Evolutionary conservation across 495 filamentous ascomycete genomes (phyloP).

Genomic region (Penicillium arizonense): DNA sequence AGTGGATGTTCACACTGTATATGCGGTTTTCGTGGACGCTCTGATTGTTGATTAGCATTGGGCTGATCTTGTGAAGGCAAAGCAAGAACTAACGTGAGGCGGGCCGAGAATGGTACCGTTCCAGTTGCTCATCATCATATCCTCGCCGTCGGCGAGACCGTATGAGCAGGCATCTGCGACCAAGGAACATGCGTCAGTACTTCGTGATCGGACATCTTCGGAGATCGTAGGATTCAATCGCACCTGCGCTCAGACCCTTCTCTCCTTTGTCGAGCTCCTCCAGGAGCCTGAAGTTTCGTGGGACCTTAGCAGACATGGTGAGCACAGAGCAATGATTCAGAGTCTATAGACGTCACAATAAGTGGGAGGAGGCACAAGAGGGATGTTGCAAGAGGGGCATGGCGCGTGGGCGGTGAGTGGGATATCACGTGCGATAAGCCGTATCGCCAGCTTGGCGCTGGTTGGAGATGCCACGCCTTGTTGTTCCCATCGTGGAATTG

Average conservation of each 20-base stretch:
- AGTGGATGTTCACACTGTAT: slow-evolving; percentile 97
- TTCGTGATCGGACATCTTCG: not conserved
- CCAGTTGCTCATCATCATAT: slow-evolving; percentile 98
- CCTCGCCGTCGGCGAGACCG: slow-evolving; percentile 90
- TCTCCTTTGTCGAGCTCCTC: slow-evolving; percentile 99
- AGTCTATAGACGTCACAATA: slow-evolving; percentile 1
- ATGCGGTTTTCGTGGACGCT: slow-evolving; percentile 97
- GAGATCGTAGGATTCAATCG: slow-evolving; percentile 1
- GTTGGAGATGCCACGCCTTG: slow-evolving; percentile 30
- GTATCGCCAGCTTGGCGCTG: slow-evolving; percentile 35
- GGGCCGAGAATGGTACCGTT: slow-evolving; percentile 96
- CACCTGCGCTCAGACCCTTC: slow-evolving; percentile 93
- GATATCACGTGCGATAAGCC: slow-evolving; percentile 34
- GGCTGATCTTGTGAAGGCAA: not conserved
- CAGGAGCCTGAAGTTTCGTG: slow-evolving; percentile 91
- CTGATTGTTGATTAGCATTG: slow-evolving; percentile 44
- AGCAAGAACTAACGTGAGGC: slow-evolving; percentile 71
- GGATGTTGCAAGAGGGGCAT: slow-evolving; percentile 21
- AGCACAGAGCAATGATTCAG: not conserved
- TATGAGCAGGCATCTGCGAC: slow-evolving; percentile 90
- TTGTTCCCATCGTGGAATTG: not conserved
- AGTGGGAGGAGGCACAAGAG: slow-evolving; percentile 2
- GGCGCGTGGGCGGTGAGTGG: slow-evolving; percentile 11
- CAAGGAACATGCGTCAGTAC: slow-evolving; percentile 14
- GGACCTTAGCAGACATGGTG: slow-evolving; percentile 79